Percentiles rank a stretch among this genome's conserved stretches.
Conservation (phyloP, 352 stramenopile species). For the Pythium myriotylum region DNA sequence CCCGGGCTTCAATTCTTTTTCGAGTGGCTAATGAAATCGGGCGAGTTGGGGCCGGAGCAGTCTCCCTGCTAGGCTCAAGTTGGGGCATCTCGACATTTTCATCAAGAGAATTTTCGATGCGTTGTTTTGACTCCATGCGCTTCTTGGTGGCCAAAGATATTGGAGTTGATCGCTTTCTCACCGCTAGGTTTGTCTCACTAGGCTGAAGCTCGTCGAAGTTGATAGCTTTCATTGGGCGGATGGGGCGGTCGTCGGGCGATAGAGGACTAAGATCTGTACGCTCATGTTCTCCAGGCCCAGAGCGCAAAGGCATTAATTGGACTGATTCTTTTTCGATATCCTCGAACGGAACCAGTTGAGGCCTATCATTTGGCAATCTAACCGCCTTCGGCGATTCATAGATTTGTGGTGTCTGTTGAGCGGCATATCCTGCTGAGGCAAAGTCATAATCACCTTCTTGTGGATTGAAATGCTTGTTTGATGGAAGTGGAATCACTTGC, state of each 20-base stretch:
- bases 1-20: conserved; percentile 7
- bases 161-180: conserved; percentile 4
- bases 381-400: not conserved
- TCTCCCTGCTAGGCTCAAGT: no score
- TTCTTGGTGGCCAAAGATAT: conserved; percentile 60
- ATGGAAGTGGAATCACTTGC: conserved; percentile 15
- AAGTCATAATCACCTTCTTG: conserved; percentile 28
- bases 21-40: conserved; percentile 13
- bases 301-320: no score
- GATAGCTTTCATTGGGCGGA: conserved; percentile 30
- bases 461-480: conserved; percentile 20
- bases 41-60: no score
- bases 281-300: not conserved
- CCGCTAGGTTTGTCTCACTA: not conserved
- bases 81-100: not conserved
- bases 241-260: conserved; percentile 41
- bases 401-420: conserved; percentile 14
- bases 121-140: conserved; percentile 63
- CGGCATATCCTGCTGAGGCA: conserved; percentile 16
- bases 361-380: no score
- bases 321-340: no score
- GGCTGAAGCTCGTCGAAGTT: conserved; percentile 11
- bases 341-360: no score
- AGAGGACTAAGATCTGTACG: not conserved
- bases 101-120: conserved; percentile 29